Evolutionary conservation across 2,329 filamentous ascomycete species (phyloP), one percentile per base, ranked within the genome.

Genomic region (Ceratocystis albifundus): DNA sequence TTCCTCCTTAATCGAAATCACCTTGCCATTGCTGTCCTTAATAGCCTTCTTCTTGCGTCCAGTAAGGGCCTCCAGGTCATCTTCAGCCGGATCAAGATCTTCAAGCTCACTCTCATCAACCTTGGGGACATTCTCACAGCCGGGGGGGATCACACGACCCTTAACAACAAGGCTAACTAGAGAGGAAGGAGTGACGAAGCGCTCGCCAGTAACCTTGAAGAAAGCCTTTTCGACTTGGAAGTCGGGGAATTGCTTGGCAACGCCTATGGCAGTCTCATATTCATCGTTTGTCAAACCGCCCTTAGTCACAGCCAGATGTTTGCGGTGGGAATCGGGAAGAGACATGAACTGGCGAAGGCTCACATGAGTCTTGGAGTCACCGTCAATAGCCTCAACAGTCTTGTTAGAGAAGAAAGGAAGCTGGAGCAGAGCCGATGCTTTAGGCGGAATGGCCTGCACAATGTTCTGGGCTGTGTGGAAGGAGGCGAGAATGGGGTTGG

Each of bases 121-220:
- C 53, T 83, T 79, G 3, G 94, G 91, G 5, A 96, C 80, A 65
- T 88, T 80, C 28, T 83, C 82, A 70, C 84, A 87, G 59, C 92
- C 93, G 3, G 94, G 92, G 4, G 94, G 94, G 61, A 97, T 86
- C 73, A 97, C 88, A 66, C 94, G 90, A 41, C 89, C 91, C 80
- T 99, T 99, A 74, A 99, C 85, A 64, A 99, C 90, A 36, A 99
- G 87, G 69, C 92, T 93, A 25, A 97, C 93, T 46, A 99, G 83
- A 66, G 91, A 96, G 67, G 88, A 90, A 5, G 94, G 92, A 41
- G 93, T 96, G 73, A 99, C 90, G 75, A 88, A 88, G 70, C 88
- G 89, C 77, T 99, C 95, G 73, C 94, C 94, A 64, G 90, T 87
- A 59, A 99, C 95, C 80, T 99, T 99, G 85, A 99, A 99, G 77